Evolutionary conservation across 768 basidiomycete genomes (phyloP), one percentile per base, ranked within the genome.

Genomic region (Lentinula edodes): DNA sequence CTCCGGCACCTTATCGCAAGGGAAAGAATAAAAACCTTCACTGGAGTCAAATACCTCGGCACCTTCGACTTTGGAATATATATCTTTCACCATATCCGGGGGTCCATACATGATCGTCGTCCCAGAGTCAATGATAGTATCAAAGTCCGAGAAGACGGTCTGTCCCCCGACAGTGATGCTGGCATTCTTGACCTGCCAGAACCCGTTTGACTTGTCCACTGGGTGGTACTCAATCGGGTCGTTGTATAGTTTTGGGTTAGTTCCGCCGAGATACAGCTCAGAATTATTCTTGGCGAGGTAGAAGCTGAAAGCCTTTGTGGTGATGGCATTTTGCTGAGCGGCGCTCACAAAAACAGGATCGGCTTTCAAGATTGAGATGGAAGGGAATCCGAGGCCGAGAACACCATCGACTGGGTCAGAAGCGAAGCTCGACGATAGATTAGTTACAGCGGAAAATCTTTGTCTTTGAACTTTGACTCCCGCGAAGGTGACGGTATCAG

Each of bases 181-280:
- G 9, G 58, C 67, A 3, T 66, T 59, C 2, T 62, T 64, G 20
- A 67, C 65, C 60, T 72, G 68, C 71, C 71, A 72, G 62, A 71
- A 72, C 1, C 70, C 70, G 18, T 52, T 45, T 2, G 63, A 58
- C n/a, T 62, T 62, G 43, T 70, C 71, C 9, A 66, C 65, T 2
- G 59, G 53, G 62, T 66, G 62, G 60, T 73, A 82, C 35, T 75
- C 75, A 61, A 81, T 66, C 6, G 68, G 64, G 10, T 76, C 78
- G 28, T 77, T 75, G 71, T 78, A 86, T 61, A 76, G 67, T 16
- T 64, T 65, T 5, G 67, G 58, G 67, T 87, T 77, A 6, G 74
- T 73, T 23, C 82, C 85, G 13, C 85, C 85, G 52, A 87, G 70
- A 62, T 72, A 78, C n/a, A 87, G 76, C 69, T 83, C 82, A 20